Conservation (phyloP, 1,284 basidiomycete genomes). For the Cryptococcus sp. region DNA sequence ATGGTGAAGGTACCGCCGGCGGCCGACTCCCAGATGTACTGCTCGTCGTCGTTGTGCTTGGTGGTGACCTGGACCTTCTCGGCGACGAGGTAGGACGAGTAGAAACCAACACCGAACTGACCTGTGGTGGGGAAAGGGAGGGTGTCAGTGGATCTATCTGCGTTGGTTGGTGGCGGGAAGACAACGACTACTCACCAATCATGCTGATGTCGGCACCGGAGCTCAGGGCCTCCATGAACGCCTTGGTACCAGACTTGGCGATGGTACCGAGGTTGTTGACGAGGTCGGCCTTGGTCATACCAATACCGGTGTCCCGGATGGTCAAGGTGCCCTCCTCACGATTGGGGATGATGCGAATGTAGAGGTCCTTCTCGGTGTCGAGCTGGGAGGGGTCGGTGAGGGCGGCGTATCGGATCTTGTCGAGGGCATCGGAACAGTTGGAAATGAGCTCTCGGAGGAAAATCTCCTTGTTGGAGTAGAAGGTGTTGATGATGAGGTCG, state of each 20-base stretch:
- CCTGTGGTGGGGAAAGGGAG: conserved; percentile 12
- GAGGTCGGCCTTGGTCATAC: conserved; percentile 88
- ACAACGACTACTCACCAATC: conserved; percentile 52
- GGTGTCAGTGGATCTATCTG: conserved; percentile 5
- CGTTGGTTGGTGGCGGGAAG: background rate
- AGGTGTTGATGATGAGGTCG: conserved; percentile 68
- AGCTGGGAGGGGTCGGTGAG: conserved; percentile 85
- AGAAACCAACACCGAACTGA: conserved; percentile 92
- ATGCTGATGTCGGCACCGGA: conserved; percentile 93
- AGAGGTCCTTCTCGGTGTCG: conserved; percentile 83
- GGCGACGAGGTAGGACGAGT: conserved; percentile 98
- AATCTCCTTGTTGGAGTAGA: conserved; percentile 99
- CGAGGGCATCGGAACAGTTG: conserved; percentile 79
- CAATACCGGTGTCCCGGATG: conserved; percentile 95
- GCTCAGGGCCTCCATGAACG: conserved; percentile 87
- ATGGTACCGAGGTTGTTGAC: conserved; percentile 92
- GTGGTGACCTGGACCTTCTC: conserved; percentile 98
- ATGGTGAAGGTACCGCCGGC: conserved; percentile 99
- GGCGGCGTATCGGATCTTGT: conserved; percentile 88
- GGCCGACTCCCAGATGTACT: conserved; percentile 99
- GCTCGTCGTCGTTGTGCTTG: conserved; percentile 99
- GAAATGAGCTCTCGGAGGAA: conserved; percentile 85
- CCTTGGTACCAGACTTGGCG: conserved; percentile 79
- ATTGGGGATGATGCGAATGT: conserved; percentile 88
- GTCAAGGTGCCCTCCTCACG: conserved; percentile 91